A percentile compares a stretch with the other conserved stretches of the same genome.
Conservation (phyloP, 257 asterid genomes). For the Datura wrightii region DNA sequence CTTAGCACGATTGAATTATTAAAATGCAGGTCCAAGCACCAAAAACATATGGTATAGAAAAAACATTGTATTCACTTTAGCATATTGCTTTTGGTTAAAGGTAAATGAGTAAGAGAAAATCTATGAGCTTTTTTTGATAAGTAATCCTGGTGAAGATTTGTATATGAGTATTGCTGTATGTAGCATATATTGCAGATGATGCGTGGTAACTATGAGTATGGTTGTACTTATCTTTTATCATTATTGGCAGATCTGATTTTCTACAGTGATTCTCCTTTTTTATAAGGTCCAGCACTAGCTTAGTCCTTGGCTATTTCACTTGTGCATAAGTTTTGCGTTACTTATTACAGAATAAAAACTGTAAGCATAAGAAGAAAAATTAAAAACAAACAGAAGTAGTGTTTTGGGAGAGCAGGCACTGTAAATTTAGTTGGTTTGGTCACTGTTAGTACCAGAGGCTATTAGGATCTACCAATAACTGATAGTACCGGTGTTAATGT, state of each 20-base stretch:
- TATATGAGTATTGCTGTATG: background rate
- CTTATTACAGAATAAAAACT: background rate
- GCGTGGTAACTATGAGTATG: background rate
- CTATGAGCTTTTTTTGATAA: background rate
- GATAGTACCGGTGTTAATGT: constrained; percentile 21
- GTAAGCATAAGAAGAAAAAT: background rate
- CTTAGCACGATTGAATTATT: background rate
- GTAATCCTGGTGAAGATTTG: background rate
- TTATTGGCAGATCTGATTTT: background rate
- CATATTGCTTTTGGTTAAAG: background rate
- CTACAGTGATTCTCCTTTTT: background rate
- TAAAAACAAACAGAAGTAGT: background rate
- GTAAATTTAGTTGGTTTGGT: constrained; percentile 9
- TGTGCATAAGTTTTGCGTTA: background rate
- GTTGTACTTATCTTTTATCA: background rate
- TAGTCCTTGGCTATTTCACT: background rate
- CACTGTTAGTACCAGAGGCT: background rate
- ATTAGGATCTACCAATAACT: background rate
- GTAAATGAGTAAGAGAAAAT: background rate
- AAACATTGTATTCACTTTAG: background rate
- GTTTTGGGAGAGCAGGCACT: background rate
- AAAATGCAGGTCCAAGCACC: background rate
- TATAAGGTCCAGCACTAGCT: background rate
- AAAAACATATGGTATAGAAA: background rate
- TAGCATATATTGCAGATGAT: background rate